Conservation (phyloP, 2,329 filamentous ascomycete genomes). For the Diaporthe longicolla region DNA sequence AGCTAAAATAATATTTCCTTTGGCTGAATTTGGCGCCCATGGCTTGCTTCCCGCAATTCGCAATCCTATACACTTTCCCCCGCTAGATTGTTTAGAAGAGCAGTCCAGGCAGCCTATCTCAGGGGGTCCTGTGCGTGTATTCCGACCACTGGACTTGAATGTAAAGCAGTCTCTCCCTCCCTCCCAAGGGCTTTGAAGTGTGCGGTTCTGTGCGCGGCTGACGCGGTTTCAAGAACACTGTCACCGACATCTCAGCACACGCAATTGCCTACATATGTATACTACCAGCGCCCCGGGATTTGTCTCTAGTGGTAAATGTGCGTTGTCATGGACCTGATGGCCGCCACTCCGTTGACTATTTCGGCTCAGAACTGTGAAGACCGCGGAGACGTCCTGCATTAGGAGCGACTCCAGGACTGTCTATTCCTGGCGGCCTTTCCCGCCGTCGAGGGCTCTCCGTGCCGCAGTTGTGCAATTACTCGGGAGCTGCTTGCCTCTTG, state of each 20-base stretch:
- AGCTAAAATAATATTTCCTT: not conserved
- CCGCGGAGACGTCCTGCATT: too few species aligned
- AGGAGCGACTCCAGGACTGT: not conserved
- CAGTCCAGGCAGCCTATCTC: not conserved
- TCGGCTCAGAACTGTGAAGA: not conserved
- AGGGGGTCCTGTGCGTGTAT: not conserved
- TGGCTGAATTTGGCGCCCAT: not conserved
- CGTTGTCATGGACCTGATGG: not conserved
- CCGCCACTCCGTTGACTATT: not conserved
- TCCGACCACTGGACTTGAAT: too few species aligned
- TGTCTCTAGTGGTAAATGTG: not conserved
- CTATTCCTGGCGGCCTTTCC: not conserved
- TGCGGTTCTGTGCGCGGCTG: too few species aligned
- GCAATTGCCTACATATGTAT: too few species aligned
- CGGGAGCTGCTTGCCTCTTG: too few species aligned
- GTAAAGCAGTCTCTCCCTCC: not conserved
- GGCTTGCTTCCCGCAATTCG: not conserved
- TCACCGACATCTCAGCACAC: too few species aligned
- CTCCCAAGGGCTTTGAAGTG: too few species aligned
- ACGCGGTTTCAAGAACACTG: not conserved
- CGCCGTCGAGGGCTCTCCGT: not conserved
- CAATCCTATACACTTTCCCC: not conserved
- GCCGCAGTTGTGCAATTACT: accelerated
- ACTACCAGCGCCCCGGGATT: too few species aligned
- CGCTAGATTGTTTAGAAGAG: not conserved